Base-by-base conservation (phyloP, 495 filamentous ascomycete genomes). In the Hypoxylon lenormandii region DNA sequence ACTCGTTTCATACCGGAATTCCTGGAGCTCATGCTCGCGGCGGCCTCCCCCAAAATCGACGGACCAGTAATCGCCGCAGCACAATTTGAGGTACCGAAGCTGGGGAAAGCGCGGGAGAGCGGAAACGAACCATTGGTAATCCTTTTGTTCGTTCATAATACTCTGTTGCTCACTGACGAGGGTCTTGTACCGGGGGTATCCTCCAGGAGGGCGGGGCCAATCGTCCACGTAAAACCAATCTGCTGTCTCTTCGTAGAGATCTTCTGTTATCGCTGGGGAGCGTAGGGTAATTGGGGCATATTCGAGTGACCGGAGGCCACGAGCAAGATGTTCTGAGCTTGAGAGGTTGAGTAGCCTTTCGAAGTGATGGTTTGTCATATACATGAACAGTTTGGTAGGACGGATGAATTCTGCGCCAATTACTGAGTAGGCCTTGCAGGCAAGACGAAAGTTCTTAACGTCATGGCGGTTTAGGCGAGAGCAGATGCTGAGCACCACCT, bases 391-490 rank as follows among this genome's bases (percentile, higher is more conserved):
- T 11, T 45, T 52, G 19, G 59, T 52, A n/a, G 59, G 48, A 5
- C 61, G 37, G 51, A 68, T 47, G 37, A 51, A 64, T 37, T 57
- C 18, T 8, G 59, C 53, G 26, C 64, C 64, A 30, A 72, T 51
- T 13, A 37, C 36, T 5, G 69, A 55, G 33, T 51, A 68, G 8
- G 15, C 5, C 19, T 64, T 72, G 10, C 54, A 60, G 37, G 59
- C 54, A 45, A 72, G 64, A 16, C 69, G 69, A 37, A 72, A 60
- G 23, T 42, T 21, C 8, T 45, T 38, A 45, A 68, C 13, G n/a
- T 64, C 54, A 6, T 45, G 21, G 8, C 23, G 7, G 12, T 33
- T 12, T 1, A 72, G 43, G 21, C 45, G 30, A 4, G 69, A 68
- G 48, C 42, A 64, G 26, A 72, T 53, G 5, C 45, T n/a, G 22